Base-by-base conservation (phyloP, 2,329 filamentous ascomycete genomes). In the Hypoxylon sp. region DNA sequence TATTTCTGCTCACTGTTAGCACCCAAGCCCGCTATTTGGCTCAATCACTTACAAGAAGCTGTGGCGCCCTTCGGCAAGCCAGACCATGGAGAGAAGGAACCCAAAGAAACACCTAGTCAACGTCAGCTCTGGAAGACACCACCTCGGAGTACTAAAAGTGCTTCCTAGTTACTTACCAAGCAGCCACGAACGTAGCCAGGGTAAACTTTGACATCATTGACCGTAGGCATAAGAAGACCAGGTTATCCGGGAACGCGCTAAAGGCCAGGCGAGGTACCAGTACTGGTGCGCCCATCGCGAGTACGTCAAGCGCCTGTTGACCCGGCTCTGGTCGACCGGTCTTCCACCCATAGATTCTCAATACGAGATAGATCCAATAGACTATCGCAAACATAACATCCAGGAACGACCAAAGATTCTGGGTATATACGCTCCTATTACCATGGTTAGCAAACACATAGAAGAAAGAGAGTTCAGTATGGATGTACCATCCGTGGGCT, bases 121-220 rank as follows among this genome's bases (percentile, higher is more conserved):
- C 11, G 40, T 67, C 24, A 67, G 64, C 23, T 40, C 37, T 21
- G 31, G 13, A 21, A 23, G 26, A 29, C 41, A n/a, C 29, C 17
- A 20, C 10, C 10, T 40, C 4, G 20, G 17, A n/a, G 27, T 20
- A n/a, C 20, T 35, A 18, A 4, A 3, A n/a, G 15, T 20, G 17
- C 17, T 47, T 18, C 6, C 10, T 9, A 10, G 17, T 23, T 9
- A 11, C 66, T 54, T 46, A 71, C 91, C 91, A 96, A 2, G 84
- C 84, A 4, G 90, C 89, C 26, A 96, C 78, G 2, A 87, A 78
- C 0, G 89, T 92, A 2, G 95, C 79, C 42, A 91, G 79, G n/a
- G 88, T 86, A 68, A 96, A 96, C 70, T 96, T 89, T 5, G 86
- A 86, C 84, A 96, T 90, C 90, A 95, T 95, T 6, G 90, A 89